Evolutionary conservation across 139 green algal species (phyloP), one percentile per base, ranked within the genome.

Genomic region (Chlamydomonas sp.): DNA sequence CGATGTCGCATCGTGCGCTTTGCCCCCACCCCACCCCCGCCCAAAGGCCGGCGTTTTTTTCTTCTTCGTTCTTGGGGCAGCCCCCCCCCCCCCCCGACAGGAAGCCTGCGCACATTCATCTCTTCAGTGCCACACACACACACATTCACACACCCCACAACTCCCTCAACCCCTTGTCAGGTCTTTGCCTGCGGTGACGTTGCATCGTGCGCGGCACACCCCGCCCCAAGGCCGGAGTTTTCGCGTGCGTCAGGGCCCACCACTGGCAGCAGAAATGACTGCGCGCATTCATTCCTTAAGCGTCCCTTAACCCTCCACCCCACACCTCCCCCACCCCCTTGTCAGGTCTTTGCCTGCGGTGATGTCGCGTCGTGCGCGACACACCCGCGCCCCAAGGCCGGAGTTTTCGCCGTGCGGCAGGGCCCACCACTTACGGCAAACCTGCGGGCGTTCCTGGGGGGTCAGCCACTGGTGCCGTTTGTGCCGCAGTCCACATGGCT

Each of bases 321-420:
- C 1, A 69, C 2, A 93, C 93, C 8, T 98, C 97, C 66, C 35
- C 97, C 10, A 31, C 58, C 4, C 1, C 80, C 77, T 35, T 29
- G 49, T 6, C 83, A 90, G 50, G 84, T 99, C 16, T 99, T 98
- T 88, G 92, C 89, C 0, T 84, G 72, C n/a, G 94, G 94, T 1
- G 94, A 98, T 65, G 83, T 93, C 48, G 88, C 93, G 1, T 79
- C 76, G 13, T 84, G 76, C 8, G n/a, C 67, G 0, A 30, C 29
- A 0, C 67, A 96, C 81, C 94, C 94, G 3, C 76, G 94, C 16
- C 94, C 94, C 16, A 99, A 98, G 69, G 93, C 94, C 0, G 94
- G 94, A n/a, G 94, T 99, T 2, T 98, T 90, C 79, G 94, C 94
- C 5, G 94, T 99, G 8, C 22, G 50, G 13, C 74, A 94, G 77